phyloP scores from a whole-genome alignment of 106 monocot species.

The Dendrobium chrysotoxum region DNA sequence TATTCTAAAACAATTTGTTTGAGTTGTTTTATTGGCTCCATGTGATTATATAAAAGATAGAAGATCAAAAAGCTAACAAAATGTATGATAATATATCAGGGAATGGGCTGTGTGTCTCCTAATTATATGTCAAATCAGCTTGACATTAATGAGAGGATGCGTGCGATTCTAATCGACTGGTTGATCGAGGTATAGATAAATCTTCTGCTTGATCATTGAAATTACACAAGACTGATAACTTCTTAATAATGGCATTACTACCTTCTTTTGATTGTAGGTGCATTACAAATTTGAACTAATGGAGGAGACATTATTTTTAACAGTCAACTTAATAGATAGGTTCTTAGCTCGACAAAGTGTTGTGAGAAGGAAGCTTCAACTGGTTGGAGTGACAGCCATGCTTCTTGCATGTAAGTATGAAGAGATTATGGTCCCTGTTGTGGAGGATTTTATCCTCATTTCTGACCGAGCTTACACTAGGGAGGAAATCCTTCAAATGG shows the following conservation, averaged over 20 bases:
- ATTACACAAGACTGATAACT: neutral
- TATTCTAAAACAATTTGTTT: neutral
- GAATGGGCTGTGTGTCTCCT: slow-evolving; percentile 39
- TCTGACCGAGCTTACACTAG: slow-evolving; percentile 80
- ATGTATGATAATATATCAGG: slow-evolving; percentile 19
- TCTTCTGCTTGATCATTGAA: neutral
- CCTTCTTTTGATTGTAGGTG: slow-evolving; percentile 37
- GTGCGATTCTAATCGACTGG: slow-evolving; percentile 92
- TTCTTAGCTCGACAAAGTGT: slow-evolving; percentile 60
- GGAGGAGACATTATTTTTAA: slow-evolving; percentile 89
- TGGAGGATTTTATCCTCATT: slow-evolving; percentile 80
- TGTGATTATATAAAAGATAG: neutral
- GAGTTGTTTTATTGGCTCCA: neutral
- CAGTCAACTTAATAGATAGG: slow-evolving; percentile 87
- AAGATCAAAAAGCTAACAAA: slow-evolving; percentile 1
- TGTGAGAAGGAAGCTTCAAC: slow-evolving; percentile 81
- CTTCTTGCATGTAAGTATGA: slow-evolving; percentile 97
- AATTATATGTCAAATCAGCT: slow-evolving; percentile 81
- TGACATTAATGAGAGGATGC: slow-evolving; percentile 91
- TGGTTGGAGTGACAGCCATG: slow-evolving; percentile 94
- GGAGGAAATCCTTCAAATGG: slow-evolving; percentile 79
- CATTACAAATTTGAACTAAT: slow-evolving; percentile 95
- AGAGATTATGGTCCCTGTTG: slow-evolving; percentile 83
- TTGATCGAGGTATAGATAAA: slow-evolving; percentile 64
- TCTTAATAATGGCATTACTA: neutral